Evolutionary conservation across 495 filamentous ascomycete genomes (phyloP).

Genomic region (Xylaria acuta): DNA sequence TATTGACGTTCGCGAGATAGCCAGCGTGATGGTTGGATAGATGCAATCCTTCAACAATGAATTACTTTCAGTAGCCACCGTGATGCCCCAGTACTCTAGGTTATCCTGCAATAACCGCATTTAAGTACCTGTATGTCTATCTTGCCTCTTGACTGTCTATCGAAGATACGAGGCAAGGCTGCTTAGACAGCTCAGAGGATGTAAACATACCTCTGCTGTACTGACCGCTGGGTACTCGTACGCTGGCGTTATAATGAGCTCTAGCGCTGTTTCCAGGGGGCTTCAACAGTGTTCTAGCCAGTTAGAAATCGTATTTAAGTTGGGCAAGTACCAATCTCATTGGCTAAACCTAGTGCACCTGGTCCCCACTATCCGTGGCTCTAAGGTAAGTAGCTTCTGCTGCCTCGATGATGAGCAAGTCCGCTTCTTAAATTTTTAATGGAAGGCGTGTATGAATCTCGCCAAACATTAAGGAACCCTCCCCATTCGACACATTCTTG

Average conservation of each 20-base stretch:
- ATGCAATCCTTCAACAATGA: not conserved
- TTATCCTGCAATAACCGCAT: not conserved
- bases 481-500: constrained; percentile 31
- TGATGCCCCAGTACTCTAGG: not conserved
- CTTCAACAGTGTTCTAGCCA: not conserved
- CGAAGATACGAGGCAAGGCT: no score
- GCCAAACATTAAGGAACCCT: constrained; percentile 1
- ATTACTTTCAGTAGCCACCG: not conserved
- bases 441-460: constrained; percentile 29
- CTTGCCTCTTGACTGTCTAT: not conserved
- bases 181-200: not conserved
- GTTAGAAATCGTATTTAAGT: not conserved
- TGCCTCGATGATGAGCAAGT: constrained; percentile 8
- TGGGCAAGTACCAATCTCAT: constrained; percentile 3
- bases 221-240: not conserved
- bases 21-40: not conserved
- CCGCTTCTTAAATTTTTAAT: constrained; percentile 37
- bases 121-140: not conserved
- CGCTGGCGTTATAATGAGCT: no score
- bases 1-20: not conserved
- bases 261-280: not conserved
- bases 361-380: constrained; percentile 1
- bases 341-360: not conserved
- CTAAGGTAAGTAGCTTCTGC: constrained; percentile 14
- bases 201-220: not conserved